Evolutionary conservation across 2,329 filamentous ascomycete genomes (phyloP), one percentile per base, ranked within the genome.

Genomic region (Phoma sp.): DNA sequence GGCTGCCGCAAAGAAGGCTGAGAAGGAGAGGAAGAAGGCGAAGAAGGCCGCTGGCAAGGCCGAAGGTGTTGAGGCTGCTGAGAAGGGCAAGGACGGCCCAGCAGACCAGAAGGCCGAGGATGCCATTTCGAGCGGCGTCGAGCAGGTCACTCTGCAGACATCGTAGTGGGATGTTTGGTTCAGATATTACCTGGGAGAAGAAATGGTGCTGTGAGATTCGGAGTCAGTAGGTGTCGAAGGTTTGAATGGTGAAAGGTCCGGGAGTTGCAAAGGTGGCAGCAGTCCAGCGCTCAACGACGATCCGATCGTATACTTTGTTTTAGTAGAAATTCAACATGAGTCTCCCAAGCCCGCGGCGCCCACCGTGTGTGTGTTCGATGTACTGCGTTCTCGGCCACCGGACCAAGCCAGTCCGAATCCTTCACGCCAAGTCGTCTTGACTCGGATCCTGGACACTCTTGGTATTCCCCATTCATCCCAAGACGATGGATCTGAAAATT

Each of bases 11-110:
- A 79, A 84, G 49, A 86, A 88, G 74, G 85, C 83, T 2, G 84
- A 90, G 62, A 87, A 91, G 63, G 81, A 88, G 62, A 71, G 76
- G 38, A 81, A 82, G 65, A 88, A 91, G 57, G 82, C 76, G 6
- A 80, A 80, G 64, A 88, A 88, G 74, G 63, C 64, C 7, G 70
- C 85, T 88, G 62, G 79, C 85, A 85, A 94, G 85, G 63, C 63
- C 12, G 92, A 94, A 80, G 87, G 90, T 52, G 85, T 96, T 43
- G 90, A 92, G 81, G 84, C 86, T 45, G 88, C 87, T 49, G 90
- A 94, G 83, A 90, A 89, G 74, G 83, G 88, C 51, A 88, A 88
- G 3, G 73, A 74, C 45, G 70, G 76, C 37, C 71, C 74, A 32
- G 69, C 71, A 6, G 67, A 65, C 29, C 73, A 74, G 43, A 76